Evolutionary conservation across 305 asterid genomes (phyloP).

Genomic region (Petunia hybrid): DNA sequence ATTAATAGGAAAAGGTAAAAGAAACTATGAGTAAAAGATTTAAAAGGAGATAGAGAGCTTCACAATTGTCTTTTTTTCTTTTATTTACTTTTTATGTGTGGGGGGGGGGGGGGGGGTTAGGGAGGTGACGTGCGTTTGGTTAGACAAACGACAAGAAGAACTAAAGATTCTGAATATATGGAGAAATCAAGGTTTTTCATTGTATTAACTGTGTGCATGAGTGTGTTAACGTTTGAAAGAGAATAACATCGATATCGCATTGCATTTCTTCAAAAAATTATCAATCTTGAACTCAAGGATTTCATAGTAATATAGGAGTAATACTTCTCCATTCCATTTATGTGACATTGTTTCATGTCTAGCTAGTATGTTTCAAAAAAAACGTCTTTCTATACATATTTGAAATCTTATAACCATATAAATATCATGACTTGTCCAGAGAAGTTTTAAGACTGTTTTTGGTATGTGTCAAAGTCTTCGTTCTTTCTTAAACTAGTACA

Average conservation of each 20-base stretch:
- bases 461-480: neutral
- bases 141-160: conserved; percentile 16
- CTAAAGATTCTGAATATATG: neutral
- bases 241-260: too few species aligned
- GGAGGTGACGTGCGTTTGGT: neutral
- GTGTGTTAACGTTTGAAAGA: neutral
- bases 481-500: neutral
- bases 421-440: too few species aligned
- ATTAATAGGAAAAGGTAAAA: neutral
- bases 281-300: too few species aligned
- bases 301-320: too few species aligned
- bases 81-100: neutral
- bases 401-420: too few species aligned
- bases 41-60: neutral
- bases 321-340: too few species aligned
- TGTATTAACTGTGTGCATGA: conserved; percentile 7
- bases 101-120: neutral
- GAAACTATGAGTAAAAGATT: neutral
- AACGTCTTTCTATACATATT: too few species aligned
- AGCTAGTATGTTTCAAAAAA: too few species aligned
- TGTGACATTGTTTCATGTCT: too few species aligned
- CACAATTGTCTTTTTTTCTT: neutral
- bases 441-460: too few species aligned
- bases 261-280: neutral
- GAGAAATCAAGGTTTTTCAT: conserved; percentile 24